Evolutionary conservation across 345 rosid genomes (phyloP), one percentile per base, ranked within the genome.

Genomic region (Aegle marmelos): DNA sequence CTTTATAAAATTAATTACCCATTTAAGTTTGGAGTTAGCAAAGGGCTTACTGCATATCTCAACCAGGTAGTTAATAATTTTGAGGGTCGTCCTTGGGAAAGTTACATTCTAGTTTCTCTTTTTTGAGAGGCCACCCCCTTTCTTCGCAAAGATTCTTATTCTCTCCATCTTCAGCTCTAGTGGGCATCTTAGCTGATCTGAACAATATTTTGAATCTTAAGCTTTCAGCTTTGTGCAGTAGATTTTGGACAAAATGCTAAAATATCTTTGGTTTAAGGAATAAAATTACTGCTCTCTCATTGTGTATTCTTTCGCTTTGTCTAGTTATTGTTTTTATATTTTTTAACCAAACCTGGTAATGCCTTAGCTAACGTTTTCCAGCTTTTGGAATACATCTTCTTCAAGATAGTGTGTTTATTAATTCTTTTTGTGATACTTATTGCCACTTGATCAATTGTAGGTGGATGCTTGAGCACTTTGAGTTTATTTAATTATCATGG

Each of bases 121-220:
- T 28, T 77, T 76, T 66, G 24, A 75, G 69, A 74, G 73, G 75
- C 39, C 79, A 72, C 66, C 76, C 74, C 74, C 75, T 73, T 25
- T 36, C 77, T 77, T 79, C 67, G 28, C 45, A 57, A 56, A 75
- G 76, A 74, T 80, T 85, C 85, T 34, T 45, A 45, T 45, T 37
- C 45, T 39, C 50, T 45, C 63, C 64, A 34, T 17, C 64, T 14
- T 68, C 78, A 34, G 48, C 70, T 16, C 16, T 85, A 78, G 88
- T 85, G 88, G 88, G 88, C 84, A 83, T 83, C 88, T 85, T 48
- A 64, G 80, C 50, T 78, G 76, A 80, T 71, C 62, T 78, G 61
- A 53, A 59, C 54, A 22, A 66, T 21, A 75, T 73, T 78, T 78
- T 58, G 79, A 61, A 80, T 82, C 82, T 73, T 28, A 14, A 58